Conservation (phyloP, 768 basidiomycete genomes). For the Pholiota microspora region DNA sequence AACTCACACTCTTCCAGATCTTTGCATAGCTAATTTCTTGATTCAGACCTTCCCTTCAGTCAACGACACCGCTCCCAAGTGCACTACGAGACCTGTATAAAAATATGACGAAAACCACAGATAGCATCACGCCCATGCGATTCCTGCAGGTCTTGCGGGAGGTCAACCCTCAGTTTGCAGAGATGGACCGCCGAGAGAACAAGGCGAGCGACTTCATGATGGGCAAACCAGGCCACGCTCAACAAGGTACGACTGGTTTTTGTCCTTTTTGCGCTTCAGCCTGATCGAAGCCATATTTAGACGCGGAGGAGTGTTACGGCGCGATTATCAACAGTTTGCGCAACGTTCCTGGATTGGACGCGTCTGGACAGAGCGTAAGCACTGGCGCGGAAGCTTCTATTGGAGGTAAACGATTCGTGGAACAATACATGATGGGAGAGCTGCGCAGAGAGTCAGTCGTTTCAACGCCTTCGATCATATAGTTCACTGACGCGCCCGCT, state of each 20-base stretch:
- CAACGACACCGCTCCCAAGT: constrained; percentile 42
- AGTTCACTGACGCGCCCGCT: not conserved
- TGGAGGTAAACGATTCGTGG: constrained; percentile 61
- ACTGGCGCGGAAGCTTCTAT: constrained; percentile 22
- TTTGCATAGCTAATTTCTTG: not conserved
- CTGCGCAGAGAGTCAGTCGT: constrained; percentile 62
- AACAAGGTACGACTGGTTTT: constrained; percentile 60
- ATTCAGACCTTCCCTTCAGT: constrained; percentile 36
- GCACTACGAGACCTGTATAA: constrained; percentile 67
- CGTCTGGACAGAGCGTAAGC: constrained; percentile 29
- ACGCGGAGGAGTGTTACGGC: constrained; percentile 90
- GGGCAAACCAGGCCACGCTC: constrained; percentile 54
- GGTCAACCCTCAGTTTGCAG: constrained; percentile 89
- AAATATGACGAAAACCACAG: constrained; percentile 73
- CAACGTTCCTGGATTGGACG: constrained; percentile 56
- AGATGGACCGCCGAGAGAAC: constrained; percentile 49
- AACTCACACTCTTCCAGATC: not conserved
- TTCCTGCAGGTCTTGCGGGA: constrained; percentile 74
- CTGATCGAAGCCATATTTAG: constrained; percentile 28
- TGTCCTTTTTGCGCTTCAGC: not conserved
- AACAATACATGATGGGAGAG: constrained; percentile 79
- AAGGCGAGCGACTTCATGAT: constrained; percentile 32
- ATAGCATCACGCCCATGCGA: constrained; percentile 63
- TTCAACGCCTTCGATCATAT: not conserved
- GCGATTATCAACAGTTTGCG: constrained; percentile 71